phyloP scores from a whole-genome alignment of 257 asterid genomes.

The Thymus quinquecostatus region DNA sequence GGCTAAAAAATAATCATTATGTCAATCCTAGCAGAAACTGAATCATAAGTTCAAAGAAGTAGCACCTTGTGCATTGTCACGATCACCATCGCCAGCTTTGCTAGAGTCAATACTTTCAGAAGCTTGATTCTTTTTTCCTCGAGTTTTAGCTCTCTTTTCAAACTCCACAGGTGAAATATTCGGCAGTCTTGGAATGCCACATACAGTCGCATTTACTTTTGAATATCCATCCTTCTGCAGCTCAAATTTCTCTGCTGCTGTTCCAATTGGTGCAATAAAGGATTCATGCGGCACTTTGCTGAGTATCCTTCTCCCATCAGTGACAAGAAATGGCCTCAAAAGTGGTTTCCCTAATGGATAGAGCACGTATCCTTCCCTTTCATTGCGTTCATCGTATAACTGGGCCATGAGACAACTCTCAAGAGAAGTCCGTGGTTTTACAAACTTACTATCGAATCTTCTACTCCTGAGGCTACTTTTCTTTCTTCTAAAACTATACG shows the following conservation, averaged over 20 bases:
- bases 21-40: conserved; percentile 5
- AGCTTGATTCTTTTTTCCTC: conserved; percentile 35
- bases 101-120: conserved; percentile 25
- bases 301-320: conserved; percentile 62
- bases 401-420: conserved; percentile 92
- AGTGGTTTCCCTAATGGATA: conserved; percentile 44
- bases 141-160: conserved; percentile 36
- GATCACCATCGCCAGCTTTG: conserved; percentile 35
- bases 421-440: conserved; percentile 65
- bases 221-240: conserved; percentile 26
- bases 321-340: conserved; percentile 55
- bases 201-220: conserved; percentile 23
- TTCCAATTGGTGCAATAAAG: conserved; percentile 31
- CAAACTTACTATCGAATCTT: conserved; percentile 37
- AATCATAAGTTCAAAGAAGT: neutral
- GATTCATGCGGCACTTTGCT: conserved; percentile 41
- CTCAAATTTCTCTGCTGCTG: conserved; percentile 32
- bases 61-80: conserved; percentile 46
- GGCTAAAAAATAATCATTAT: neutral
- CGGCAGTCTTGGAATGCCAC: conserved; percentile 70
- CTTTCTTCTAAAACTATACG: conserved; percentile 49
- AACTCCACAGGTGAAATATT: conserved; percentile 35
- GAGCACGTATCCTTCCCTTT: conserved; percentile 49
- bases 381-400: conserved; percentile 54
- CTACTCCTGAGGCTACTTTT: conserved; percentile 60